These are phyloP conservation scores for Pleoardoris graminearum DNA, from an alignment of 2,329 filamentous ascomycete genomes.

Conservation along the genomic window DNA sequence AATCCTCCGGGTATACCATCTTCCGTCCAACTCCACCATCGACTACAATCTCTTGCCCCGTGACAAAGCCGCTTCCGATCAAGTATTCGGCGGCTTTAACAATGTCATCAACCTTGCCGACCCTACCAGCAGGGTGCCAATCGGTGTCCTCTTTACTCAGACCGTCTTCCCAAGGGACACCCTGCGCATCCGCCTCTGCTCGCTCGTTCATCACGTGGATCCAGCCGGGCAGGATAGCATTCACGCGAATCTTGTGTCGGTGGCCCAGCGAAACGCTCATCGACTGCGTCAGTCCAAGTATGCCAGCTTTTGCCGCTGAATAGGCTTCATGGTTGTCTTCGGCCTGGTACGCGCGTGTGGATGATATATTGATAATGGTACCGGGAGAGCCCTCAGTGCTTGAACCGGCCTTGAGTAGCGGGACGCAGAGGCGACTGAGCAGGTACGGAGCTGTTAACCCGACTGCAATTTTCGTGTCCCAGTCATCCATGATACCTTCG, in stretches of 20 bases:
- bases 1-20: constrained; percentile 48
- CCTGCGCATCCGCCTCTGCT: constrained; percentile 47
- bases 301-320: constrained; percentile 55
- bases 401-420: constrained; percentile 27
- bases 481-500: constrained; percentile 38
- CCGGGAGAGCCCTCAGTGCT: constrained; percentile 28
- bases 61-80: constrained; percentile 46
- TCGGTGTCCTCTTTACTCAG: constrained; percentile 50
- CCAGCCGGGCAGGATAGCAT: constrained; percentile 57
- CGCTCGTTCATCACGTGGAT: constrained; percentile 54
- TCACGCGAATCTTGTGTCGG: constrained; percentile 51
- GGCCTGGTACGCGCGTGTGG: constrained; percentile 54
- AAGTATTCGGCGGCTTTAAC: constrained; percentile 48
- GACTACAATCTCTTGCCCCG: constrained; percentile 52
- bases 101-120: constrained; percentile 56
- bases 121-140: constrained; percentile 57
- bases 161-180: constrained; percentile 51
- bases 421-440: constrained; percentile 37
- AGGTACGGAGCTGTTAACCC: constrained; percentile 42
- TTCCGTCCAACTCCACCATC: constrained; percentile 53
- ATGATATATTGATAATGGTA: constrained; percentile 53
- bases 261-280: constrained; percentile 53
- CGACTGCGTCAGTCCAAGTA: constrained; percentile 55
- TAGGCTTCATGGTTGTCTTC: constrained; percentile 57
- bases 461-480: constrained; percentile 40